Percentiles rank a stretch among this genome's conserved stretches.
phyloP scores from a whole-genome alignment of 2,329 filamentous ascomycete genomes.

The Fusarium sp. region DNA sequence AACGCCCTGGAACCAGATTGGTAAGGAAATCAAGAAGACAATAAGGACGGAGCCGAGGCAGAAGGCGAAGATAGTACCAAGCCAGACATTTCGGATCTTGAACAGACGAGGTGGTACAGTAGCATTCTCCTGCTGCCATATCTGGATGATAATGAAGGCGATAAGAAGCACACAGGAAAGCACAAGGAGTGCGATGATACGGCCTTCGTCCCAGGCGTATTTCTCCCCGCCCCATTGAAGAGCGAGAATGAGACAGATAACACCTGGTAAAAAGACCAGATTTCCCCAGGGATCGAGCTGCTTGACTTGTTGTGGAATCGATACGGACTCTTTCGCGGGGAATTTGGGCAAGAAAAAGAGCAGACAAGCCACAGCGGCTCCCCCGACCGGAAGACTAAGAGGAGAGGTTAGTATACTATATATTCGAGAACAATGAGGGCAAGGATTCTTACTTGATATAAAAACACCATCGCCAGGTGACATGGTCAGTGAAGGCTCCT shows the following conservation, averaged over 20 bases:
- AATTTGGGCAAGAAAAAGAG: conserved; percentile 8
- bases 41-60: conserved; percentile 17
- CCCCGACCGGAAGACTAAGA: conserved; percentile 5
- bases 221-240: conserved; percentile 60
- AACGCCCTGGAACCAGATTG: conserved; percentile 13
- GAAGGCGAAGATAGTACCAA: conserved; percentile 12
- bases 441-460: conserved; percentile 12
- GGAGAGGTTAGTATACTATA: background rate
- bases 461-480: conserved; percentile 22
- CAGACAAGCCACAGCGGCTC: conserved; percentile 7
- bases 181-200: conserved; percentile 27
- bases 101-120: conserved; percentile 18
- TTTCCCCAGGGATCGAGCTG: conserved; percentile 42
- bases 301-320: conserved; percentile 3
- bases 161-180: conserved; percentile 16
- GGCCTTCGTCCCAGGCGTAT: conserved; percentile 41
- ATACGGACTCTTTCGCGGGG: background rate
- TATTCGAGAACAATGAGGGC: background rate
- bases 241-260: conserved; percentile 61
- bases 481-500: conserved; percentile 18
- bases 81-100: conserved; percentile 17
- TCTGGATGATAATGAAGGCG: conserved; percentile 15
- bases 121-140: conserved; percentile 20
- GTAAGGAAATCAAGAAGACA: conserved; percentile 5
- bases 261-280: conserved; percentile 44